Evolutionary conservation across 305 asterid species (phyloP).

Genomic region (Fraxinus baroniana): DNA sequence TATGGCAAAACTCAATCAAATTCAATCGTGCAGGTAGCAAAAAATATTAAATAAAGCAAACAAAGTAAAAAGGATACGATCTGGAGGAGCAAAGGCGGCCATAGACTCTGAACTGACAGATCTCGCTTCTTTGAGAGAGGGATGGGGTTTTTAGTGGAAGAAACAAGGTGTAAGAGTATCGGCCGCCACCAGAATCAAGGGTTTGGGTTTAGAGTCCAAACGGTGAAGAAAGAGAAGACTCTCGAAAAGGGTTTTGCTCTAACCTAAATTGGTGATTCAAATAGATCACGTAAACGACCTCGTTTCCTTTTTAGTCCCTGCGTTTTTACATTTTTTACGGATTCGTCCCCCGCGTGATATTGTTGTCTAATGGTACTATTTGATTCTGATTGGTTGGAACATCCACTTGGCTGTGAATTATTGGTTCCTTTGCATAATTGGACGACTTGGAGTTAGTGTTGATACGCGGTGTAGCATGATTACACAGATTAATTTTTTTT

Average conservation of each 20-base stretch:
- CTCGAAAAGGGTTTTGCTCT: neutral
- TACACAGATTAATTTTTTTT: no score
- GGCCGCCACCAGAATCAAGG: constrained; percentile 45
- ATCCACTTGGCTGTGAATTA: neutral
- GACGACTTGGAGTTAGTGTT: neutral
- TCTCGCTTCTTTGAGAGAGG: constrained; percentile 11
- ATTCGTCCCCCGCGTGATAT: neutral
- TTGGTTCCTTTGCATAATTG: neutral
- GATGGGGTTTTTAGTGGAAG: neutral
- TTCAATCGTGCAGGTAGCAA: neutral
- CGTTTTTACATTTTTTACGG: neutral
- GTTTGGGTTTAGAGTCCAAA: constrained; percentile 30
- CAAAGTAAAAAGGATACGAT: constrained; percentile 57
- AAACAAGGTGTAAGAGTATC: constrained; percentile 6
- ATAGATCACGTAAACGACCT: neutral
- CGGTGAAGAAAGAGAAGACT: constrained; percentile 33
- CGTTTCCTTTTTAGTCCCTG: neutral
- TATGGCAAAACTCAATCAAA: neutral
- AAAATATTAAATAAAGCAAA: neutral
- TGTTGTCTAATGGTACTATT: neutral
- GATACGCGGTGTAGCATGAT: neutral
- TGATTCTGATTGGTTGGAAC: neutral
- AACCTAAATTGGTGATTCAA: neutral
- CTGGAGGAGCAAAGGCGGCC: constrained; percentile 58
- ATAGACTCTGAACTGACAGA: constrained; percentile 28